phyloP scores from a whole-genome alignment of 495 filamentous ascomycete genomes.

The Daldinia decipiens region DNA sequence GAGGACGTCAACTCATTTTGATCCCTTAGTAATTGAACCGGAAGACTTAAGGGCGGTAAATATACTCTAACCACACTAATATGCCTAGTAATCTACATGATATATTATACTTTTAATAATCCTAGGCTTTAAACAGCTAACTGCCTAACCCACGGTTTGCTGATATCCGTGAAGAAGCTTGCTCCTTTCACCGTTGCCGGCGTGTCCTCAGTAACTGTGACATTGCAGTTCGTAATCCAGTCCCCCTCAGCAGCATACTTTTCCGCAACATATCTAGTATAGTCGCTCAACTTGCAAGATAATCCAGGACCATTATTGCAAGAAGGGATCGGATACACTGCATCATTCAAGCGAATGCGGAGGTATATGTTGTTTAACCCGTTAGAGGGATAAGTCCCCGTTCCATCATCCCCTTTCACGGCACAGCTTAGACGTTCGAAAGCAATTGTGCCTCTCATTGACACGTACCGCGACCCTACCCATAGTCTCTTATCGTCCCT shows the following conservation, averaged over 20 bases:
- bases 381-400: not conserved
- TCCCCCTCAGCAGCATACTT: constrained; percentile 57
- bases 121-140: constrained; percentile 13
- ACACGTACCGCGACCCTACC: constrained; percentile 58
- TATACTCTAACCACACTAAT: not conserved
- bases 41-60: not conserved
- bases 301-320: constrained; percentile 60
- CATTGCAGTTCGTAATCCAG: constrained; percentile 57
- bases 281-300: constrained; percentile 58
- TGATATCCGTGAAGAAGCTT: constrained; percentile 61
- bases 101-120: not conserved
- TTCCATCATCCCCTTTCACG: not conserved
- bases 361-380: constrained; percentile 48
- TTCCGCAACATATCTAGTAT: constrained; percentile 54
- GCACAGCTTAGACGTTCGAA: constrained; percentile 62
- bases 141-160: constrained; percentile 43
- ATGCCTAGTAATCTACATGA: not conserved
- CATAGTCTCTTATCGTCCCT: constrained; percentile 54
- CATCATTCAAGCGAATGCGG: constrained; percentile 64
- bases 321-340: constrained; percentile 61
- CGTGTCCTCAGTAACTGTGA: constrained; percentile 48
- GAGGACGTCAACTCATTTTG: not conserved
- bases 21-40: not conserved
- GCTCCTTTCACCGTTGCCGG: constrained; percentile 53
- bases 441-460: constrained; percentile 66